Percentiles rank a stretch among this genome's conserved stretches.
phyloP scores from a whole-genome alignment of 352 stramenopile species.

The Globisporangium cystogenes region DNA sequence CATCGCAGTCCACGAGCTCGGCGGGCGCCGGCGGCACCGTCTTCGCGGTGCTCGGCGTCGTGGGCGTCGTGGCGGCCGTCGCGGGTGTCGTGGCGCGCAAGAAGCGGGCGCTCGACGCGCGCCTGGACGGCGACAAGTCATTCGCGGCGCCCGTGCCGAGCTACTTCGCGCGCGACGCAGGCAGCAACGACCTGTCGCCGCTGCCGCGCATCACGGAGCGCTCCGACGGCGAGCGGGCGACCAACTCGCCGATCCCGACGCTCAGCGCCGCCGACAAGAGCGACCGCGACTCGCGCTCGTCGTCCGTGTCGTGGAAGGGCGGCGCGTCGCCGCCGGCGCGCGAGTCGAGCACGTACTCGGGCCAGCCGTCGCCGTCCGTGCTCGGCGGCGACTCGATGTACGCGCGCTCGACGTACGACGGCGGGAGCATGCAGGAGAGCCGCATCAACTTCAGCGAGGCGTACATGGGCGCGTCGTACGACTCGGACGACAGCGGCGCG shows the following conservation, averaged over 20 bases:
- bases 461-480: conserved; percentile 26
- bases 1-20: conserved; percentile 19
- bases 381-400: conserved; percentile 23
- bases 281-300: conserved; percentile 36
- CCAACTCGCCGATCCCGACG: conserved; percentile 39
- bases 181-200: conserved; percentile 25
- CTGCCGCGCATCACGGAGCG: conserved; percentile 10
- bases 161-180: conserved; percentile 31
- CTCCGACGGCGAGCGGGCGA: conserved; percentile 6
- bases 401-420: conserved; percentile 21
- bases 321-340: conserved; percentile 7
- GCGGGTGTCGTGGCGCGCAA: conserved; percentile 49
- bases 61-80: conserved; percentile 34
- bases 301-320: conserved; percentile 26
- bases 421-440: conserved; percentile 40
- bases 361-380: conserved; percentile 34
- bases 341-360: conserved; percentile 1
- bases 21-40: conserved; percentile 38
- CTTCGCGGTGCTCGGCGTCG: conserved; percentile 40
- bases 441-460: conserved; percentile 69
- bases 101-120: conserved; percentile 32
- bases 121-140: conserved; percentile 39
- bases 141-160: conserved; percentile 25
- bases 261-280: conserved; percentile 21
- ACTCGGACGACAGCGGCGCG: conserved; percentile 25